Conservation (phyloP, 169 alveolate genomes). For the Plasmodium blacklocki region DNA sequence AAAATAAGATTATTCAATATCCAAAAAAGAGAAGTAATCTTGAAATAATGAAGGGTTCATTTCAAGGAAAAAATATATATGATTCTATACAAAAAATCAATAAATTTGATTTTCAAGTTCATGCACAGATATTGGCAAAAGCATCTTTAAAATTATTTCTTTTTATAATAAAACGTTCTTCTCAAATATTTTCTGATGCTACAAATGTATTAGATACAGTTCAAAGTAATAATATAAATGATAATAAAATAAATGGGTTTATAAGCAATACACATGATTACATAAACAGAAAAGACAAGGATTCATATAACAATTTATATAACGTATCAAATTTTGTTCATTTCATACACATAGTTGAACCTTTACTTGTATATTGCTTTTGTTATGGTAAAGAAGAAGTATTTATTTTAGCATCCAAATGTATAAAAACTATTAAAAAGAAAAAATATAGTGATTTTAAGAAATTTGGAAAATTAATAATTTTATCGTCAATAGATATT, state of each 20-base stretch:
- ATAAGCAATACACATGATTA: neutral
- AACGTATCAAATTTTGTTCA: slow-evolving; percentile 13
- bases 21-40: slow-evolving; percentile 43
- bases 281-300: neutral
- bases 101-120: slow-evolving; percentile 68
- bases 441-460: slow-evolving; percentile 47
- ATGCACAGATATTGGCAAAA: slow-evolving; percentile 60
- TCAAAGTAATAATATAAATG: neutral
- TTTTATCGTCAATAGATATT: slow-evolving; percentile 60
- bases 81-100: slow-evolving; percentile 31
- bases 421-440: slow-evolving; percentile 53
- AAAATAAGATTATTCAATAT: slow-evolving; percentile 16
- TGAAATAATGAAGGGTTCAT: slow-evolving; percentile 52
- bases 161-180: slow-evolving; percentile 14
- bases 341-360: slow-evolving; percentile 45
- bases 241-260: neutral
- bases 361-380: slow-evolving; percentile 67
- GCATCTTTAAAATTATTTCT: slow-evolving; percentile 37
- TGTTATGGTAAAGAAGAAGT: slow-evolving; percentile 76
- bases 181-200: neutral
- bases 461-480: slow-evolving; percentile 68
- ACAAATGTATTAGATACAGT: slow-evolving; percentile 1
- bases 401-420: slow-evolving; percentile 54
- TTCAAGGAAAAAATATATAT: slow-evolving; percentile 67
- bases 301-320: neutral